A percentile compares a stretch with the other conserved stretches of the same genome.
Conservation (phyloP, 352 stramenopile genomes). For the Globisporangium cystogenes region DNA sequence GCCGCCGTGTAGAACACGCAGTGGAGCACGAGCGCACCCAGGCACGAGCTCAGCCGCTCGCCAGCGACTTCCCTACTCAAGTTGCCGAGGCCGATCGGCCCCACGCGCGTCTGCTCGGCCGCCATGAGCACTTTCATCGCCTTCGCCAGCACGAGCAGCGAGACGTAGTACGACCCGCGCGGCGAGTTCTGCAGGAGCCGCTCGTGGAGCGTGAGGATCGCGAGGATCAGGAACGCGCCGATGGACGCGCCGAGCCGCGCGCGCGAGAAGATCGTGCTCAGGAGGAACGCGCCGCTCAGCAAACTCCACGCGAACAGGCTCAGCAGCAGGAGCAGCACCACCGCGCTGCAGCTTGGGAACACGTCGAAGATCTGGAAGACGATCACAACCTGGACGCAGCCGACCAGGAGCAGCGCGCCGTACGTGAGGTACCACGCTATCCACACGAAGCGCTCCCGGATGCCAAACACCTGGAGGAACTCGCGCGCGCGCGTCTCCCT, state of each 20-base stretch:
- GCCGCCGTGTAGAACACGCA: conserved; percentile 80
- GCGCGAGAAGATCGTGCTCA: conserved; percentile 31
- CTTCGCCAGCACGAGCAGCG: conserved; percentile 30
- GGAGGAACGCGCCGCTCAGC: conserved; percentile 23
- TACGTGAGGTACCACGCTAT: conserved; percentile 42
- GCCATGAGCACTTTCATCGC: conserved; percentile 8
- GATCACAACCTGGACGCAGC: conserved; percentile 22
- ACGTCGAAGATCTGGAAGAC: conserved; percentile 16
- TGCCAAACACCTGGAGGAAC: conserved; percentile 28
- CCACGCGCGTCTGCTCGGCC: conserved; percentile 2
- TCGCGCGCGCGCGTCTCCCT: conserved; percentile 24
- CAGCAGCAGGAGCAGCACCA: conserved; percentile 27
- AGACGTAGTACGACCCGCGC: conserved; percentile 23
- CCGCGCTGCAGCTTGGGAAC: conserved; percentile 22
- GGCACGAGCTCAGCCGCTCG: conserved; percentile 22
- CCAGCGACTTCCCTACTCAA: conserved; percentile 22
- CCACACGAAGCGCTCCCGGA: conserved; percentile 27
- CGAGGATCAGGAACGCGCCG: conserved; percentile 30
- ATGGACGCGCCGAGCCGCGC: conserved; percentile 26
- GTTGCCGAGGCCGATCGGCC: conserved; percentile 21
- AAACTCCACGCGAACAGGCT: conserved; percentile 27
- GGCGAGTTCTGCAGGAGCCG: conserved; percentile 9
- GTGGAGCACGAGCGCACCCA: conserved; percentile 78
- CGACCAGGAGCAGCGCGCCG: conserved; percentile 26
- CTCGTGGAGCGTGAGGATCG: conserved; percentile 22